Evolutionary conservation across 352 stramenopile species (phyloP), one percentile per base, ranked within the genome.

Genomic region (Pythium aristosporum): DNA sequence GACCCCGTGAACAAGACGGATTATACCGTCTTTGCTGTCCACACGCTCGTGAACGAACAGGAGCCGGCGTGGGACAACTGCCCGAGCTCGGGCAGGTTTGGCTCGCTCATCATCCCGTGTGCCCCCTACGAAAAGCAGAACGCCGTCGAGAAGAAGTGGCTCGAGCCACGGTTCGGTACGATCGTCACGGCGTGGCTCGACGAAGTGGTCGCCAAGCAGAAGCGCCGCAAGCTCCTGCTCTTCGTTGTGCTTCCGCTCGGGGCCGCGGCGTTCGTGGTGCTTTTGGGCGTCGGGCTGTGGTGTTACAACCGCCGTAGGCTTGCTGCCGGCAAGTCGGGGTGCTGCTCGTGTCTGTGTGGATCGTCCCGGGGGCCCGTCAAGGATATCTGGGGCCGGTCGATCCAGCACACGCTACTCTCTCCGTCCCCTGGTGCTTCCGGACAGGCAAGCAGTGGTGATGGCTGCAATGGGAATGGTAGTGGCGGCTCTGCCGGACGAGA

Each of bases 111-210:
- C 42, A 67, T 83, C 16, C 75, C 75, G 0, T 83, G 75, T n/a
- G 49, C 67, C 7, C 21, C 44, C 1, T 76, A 75, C 51, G 13
- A 34, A 3, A 46, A 46, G 2, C 41, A 57, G 2, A 12, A n/a
- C 3, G 51, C 65, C 1, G 30, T n/a, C 21, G n/a, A 52, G 30
- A 55, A 60, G 13, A 61, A 68, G 15, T 82, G 74, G 74, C 69
- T 50, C 43, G 71, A 72, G 37, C 74, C 74, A 13, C 15, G 23
- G 3, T 54, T 72, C 5, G 68, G 71, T 18, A 51, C 36, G 18
- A 62, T 82, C 8, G 74, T 82, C 37, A 68, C 57, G 9, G 71
- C 74, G 10, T 82, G 74, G 74, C 58, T 82, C 5, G 10, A 56
- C 5, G 59, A 66, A 15, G 48, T 66, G 30, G 61, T 66, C 3